Evolutionary conservation across 139 green algal genomes (phyloP).

Genomic region (Picochlorum sp.): DNA sequence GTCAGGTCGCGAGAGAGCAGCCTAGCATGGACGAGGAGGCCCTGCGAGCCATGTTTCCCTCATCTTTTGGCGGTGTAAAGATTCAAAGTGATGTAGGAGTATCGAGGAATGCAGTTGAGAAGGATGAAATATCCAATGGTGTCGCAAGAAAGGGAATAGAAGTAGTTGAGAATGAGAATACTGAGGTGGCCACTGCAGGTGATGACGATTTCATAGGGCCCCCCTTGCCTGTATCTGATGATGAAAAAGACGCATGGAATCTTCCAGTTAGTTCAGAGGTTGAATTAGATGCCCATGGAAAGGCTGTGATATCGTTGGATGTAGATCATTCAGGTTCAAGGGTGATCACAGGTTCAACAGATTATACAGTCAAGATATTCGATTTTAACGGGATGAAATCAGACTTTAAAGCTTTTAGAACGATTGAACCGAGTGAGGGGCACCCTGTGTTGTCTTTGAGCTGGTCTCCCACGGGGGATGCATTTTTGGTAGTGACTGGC

Average conservation of each 20-base stretch:
- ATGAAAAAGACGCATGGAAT: not conserved
- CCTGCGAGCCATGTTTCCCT: not conserved
- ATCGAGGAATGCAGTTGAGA: not conserved
- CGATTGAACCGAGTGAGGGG: slow-evolving; percentile 63
- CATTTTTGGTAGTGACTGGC: slow-evolving; percentile 71
- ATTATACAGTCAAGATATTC: slow-evolving; percentile 75
- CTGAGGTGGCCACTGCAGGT: not conserved
- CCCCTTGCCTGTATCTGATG: not conserved
- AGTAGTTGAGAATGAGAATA: not conserved
- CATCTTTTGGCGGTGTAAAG: not conserved
- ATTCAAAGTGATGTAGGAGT: too few relatives aligned
- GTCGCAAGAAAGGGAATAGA: slow-evolving; percentile 7
- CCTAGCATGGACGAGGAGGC: not conserved
- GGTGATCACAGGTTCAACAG: slow-evolving; percentile 62
- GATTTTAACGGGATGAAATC: slow-evolving; percentile 91
- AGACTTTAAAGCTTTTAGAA: slow-evolving; percentile 68
- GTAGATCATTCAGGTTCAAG: slow-evolving; percentile 67
- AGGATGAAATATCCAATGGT: slow-evolving; percentile 31
- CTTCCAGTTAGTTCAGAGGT: slow-evolving; percentile 11
- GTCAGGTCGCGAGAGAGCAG: too few relatives aligned
- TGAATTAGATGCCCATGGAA: slow-evolving; percentile 30
- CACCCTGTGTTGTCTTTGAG: slow-evolving; percentile 57
- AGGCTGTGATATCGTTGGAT: slow-evolving; percentile 62
- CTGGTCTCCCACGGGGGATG: slow-evolving; percentile 69
- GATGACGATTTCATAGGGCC: not conserved